Evolutionary conservation across 2,329 filamentous ascomycete genomes (phyloP).

Genomic region (Paecilomyces sp.): DNA sequence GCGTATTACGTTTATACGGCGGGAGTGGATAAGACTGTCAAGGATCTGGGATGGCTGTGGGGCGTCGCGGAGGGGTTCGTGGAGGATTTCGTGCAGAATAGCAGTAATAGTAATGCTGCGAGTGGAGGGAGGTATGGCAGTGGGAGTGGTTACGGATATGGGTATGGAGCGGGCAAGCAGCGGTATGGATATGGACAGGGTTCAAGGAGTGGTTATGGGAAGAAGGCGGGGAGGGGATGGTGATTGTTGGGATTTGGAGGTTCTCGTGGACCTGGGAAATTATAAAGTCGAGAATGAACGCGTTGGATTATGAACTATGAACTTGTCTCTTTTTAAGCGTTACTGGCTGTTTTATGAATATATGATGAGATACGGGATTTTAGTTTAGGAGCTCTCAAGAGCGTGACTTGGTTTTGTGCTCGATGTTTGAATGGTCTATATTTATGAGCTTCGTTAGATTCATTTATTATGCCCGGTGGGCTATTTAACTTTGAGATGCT

Average conservation of each 20-base stretch:
- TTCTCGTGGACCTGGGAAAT: background rate
- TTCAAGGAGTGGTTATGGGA: background rate
- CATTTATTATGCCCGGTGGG: background rate
- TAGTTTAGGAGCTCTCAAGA: background rate
- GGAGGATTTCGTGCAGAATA: constrained; percentile 44
- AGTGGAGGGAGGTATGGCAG: constrained; percentile 44
- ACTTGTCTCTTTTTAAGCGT: background rate
- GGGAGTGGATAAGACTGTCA: constrained; percentile 25
- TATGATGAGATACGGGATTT: background rate
- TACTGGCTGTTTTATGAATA: background rate
- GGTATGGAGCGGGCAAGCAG: constrained; percentile 38
- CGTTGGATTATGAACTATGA: background rate
- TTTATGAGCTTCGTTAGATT: background rate
- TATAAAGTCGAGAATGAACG: background rate
- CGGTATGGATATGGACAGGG: background rate
- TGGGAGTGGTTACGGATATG: constrained; percentile 54
- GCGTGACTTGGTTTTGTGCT: background rate
- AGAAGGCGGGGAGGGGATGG: constrained; percentile 12
- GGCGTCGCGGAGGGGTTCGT: constrained; percentile 59
- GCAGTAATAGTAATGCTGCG: constrained; percentile 26
- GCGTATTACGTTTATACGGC: constrained; percentile 48
- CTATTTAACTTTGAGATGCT: background rate
- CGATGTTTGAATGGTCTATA: background rate
- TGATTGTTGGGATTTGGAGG: background rate
- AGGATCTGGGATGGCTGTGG: constrained; percentile 45